Conservation (phyloP, 768 basidiomycete genomes). For the Boletus eberwhitei region DNA sequence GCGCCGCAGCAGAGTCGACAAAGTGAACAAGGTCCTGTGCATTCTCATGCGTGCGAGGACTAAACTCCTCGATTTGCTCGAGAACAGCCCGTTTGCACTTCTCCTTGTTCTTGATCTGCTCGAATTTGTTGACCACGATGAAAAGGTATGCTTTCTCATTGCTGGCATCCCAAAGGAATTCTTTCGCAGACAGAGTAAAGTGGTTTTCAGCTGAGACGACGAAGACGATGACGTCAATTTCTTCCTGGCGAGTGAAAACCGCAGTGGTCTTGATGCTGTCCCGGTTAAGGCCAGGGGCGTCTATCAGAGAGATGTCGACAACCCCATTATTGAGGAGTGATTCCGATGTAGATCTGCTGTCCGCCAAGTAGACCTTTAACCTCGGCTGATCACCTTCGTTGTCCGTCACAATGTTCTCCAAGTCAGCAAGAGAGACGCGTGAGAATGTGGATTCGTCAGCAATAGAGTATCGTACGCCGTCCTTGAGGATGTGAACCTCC, state of each 20-base stretch:
- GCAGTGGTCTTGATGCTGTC: slow-evolving; percentile 95
- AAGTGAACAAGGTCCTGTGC: slow-evolving; percentile 95
- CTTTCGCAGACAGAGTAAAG: slow-evolving; percentile 92
- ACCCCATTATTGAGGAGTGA: slow-evolving; percentile 93
- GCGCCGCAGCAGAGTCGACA: slow-evolving; percentile 83
- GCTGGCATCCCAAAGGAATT: slow-evolving; percentile 89
- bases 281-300: slow-evolving; percentile 95
- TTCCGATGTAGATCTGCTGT: slow-evolving; percentile 70
- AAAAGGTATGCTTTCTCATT: slow-evolving; percentile 98
- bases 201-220: slow-evolving; percentile 98
- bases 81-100: slow-evolving; percentile 85
- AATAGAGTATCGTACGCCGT: slow-evolving; percentile 63
- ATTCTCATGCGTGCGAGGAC: slow-evolving; percentile 89
- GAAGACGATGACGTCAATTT: slow-evolving; percentile 98
- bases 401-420: slow-evolving; percentile 73
- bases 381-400: slow-evolving; percentile 55
- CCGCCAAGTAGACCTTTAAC: slow-evolving; percentile 87
- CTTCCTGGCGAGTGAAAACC: slow-evolving; percentile 91
- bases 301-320: slow-evolving; percentile 97
- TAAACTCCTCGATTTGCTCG: slow-evolving; percentile 91
- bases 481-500: slow-evolving; percentile 81
- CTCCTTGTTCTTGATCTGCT: slow-evolving; percentile 92
- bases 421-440: slow-evolving; percentile 57
- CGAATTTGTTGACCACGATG: slow-evolving; percentile 98
- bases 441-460: slow-evolving; percentile 76